A percentile compares a stretch with the other conserved stretches of the same genome.
Evolutionary conservation across 139 green algal genomes (phyloP).

Genomic region (Chlorokybus atmophyticus): DNA sequence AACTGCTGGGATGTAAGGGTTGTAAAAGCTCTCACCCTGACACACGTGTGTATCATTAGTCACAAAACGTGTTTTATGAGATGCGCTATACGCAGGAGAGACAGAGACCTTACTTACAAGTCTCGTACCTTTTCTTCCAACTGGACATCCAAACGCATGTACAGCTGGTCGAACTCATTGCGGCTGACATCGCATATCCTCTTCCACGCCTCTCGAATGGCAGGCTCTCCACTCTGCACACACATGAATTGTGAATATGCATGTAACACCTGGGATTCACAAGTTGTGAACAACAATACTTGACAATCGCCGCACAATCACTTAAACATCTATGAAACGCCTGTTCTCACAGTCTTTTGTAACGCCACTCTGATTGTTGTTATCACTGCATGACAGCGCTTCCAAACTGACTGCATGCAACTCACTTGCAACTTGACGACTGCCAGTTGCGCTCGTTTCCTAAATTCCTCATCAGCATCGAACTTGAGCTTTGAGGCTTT

Average conservation of each 20-base stretch:
- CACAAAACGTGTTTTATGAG: no score
- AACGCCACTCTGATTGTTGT: no score
- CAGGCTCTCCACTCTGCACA: slow-evolving; percentile 40
- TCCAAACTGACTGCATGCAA: slow-evolving; percentile 1
- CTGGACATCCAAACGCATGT: slow-evolving; percentile 62
- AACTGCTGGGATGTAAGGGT: slow-evolving; percentile 63
- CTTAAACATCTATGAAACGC: no score
- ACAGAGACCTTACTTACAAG: no score
- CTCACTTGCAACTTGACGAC: slow-evolving; percentile 72
- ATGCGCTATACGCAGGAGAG: no score
- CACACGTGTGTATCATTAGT: no score
- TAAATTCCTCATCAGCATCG: slow-evolving; percentile 94
- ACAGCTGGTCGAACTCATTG: slow-evolving; percentile 78
- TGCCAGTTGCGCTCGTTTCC: slow-evolving; percentile 62
- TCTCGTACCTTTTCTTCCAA: slow-evolving; percentile 35
- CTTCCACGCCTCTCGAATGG: slow-evolving; percentile 59
- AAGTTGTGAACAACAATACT: no score
- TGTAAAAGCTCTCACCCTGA: slow-evolving; percentile 94
- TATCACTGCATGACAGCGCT: no score
- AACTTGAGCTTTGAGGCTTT: slow-evolving; percentile 48
- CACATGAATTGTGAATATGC: no score
- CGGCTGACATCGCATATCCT: slow-evolving; percentile 81
- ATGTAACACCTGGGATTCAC: no score
- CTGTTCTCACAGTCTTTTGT: no score
- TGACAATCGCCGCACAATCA: no score